Evolutionary conservation across 495 filamentous ascomycete species (phyloP).

Genomic region (Hypoxylon lienhwacheense): DNA sequence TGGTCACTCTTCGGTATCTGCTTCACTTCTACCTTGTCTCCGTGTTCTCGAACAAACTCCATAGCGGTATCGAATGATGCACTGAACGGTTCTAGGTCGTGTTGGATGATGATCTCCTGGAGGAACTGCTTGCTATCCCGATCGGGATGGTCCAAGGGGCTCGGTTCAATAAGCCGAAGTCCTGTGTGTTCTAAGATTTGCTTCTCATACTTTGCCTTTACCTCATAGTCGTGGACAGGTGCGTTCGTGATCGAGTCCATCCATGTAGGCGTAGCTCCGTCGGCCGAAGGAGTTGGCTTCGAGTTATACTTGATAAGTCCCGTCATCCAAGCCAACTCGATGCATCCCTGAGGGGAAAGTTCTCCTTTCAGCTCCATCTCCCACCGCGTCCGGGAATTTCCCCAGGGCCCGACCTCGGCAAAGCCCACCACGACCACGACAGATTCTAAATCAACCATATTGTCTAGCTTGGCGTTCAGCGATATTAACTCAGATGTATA

Average conservation of each 20-base stretch:
- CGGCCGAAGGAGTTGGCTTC: constrained; percentile 81
- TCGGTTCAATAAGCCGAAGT: constrained; percentile 86
- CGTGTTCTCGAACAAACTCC: constrained; percentile 93
- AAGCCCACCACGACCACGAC: constrained; percentile 97
- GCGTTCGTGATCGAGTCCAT: constrained; percentile 79
- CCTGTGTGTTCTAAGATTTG: constrained; percentile 85
- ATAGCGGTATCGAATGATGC: constrained; percentile 92
- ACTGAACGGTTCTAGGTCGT: constrained; percentile 94
- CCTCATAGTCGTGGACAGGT: constrained; percentile 84
- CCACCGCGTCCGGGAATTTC: constrained; percentile 88
- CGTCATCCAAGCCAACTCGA: constrained; percentile 96
- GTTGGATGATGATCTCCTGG: constrained; percentile 93
- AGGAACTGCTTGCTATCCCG: constrained; percentile 95
- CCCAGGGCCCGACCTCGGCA: constrained; percentile 86
- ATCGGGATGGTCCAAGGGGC: constrained; percentile 88
- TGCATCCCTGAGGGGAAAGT: constrained; percentile 85
- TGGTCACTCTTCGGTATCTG: constrained; percentile 89
- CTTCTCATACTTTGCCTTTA: constrained; percentile 86
- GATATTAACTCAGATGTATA: constrained; percentile 86
- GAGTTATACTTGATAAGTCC: constrained; percentile 76
- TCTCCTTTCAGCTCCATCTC: constrained; percentile 88
- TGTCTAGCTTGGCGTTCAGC: constrained; percentile 80
- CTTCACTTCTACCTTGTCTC: constrained; percentile 93
- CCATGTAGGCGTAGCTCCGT: constrained; percentile 78
- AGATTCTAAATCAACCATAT: constrained; percentile 97